Conservation (phyloP, 1,284 basidiomycete species). For the Puccinia sorghi region DNA sequence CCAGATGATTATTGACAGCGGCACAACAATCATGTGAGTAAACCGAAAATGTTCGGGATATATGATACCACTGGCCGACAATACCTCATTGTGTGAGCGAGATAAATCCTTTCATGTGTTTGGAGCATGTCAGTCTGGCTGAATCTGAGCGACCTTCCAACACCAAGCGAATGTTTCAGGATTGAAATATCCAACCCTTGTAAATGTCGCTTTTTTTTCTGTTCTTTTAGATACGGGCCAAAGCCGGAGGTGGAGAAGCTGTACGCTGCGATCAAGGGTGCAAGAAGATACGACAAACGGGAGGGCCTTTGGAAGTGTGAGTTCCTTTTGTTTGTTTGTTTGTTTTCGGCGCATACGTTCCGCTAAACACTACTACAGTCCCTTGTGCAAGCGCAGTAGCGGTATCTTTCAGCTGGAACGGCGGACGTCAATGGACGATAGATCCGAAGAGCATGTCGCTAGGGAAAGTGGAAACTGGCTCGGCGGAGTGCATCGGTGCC, state of each 20-base stretch:
- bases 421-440: constrained; percentile 32
- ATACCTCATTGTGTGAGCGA: too few relatives aligned
- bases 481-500: constrained; percentile 34
- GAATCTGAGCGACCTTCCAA: too few relatives aligned
- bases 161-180: too few relatives aligned
- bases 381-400: constrained; percentile 18
- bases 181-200: neutral
- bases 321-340: neutral
- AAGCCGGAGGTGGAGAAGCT: constrained; percentile 17
- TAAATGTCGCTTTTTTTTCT: neutral
- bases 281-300: constrained; percentile 11
- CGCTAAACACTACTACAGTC: neutral
- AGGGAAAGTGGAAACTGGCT: constrained; percentile 7
- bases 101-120: too few relatives aligned
- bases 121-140: too few relatives aligned
- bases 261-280: constrained; percentile 11
- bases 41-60: neutral
- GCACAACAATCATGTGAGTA: constrained; percentile 48
- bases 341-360: neutral
- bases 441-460: constrained; percentile 11
- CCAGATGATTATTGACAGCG: constrained; percentile 42
- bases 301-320: constrained; percentile 44
- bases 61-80: too few relatives aligned
- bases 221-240: constrained; percentile 34
- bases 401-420: constrained; percentile 37